Evolutionary conservation across 2,329 filamentous ascomycete species (phyloP), one percentile per base, ranked within the genome.

Genomic region (Aspergillus sp.): DNA sequence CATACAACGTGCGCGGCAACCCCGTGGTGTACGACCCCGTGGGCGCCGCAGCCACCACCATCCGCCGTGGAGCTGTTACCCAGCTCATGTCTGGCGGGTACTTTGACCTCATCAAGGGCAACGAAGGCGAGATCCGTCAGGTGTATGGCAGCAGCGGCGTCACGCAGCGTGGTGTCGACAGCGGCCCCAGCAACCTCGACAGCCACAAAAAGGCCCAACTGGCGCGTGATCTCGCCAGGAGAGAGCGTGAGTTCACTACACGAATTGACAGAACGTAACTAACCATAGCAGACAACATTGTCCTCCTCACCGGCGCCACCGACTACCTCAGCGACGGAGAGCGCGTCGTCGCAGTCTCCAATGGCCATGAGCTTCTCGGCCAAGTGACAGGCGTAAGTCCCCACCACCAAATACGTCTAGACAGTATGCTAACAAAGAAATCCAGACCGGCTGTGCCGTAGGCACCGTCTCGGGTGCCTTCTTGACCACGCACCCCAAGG

Each of bases 71-170:
- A 1, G 90, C 92, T 0, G 86, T 94, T 27, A 86, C 86, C 60
- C 83, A 83, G 2, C 85, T 98, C 39, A 82, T 97, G 70, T 80
- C 84, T 0, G 83, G 81, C 2, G 92, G 92, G 41, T 91, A 91
- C 74, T 90, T 96, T 69, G 87, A 91, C 74, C 82, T 97, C 44
- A 93, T 98, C 77, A 98, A 98, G 74, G 94, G 94, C 52, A 98
- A 98, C 76, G 91, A 96, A 73, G 87, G 89, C 57, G 95, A 98
- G 75, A 92, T 98, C 62, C 82, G 84, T 51, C 88, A 90, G 2
- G 87, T 94, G 0, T 85, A 84, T 41, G 89, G 89, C 44, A 80
- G 83, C 47, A 77, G 73, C 23, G 75, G 75, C 10, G 77, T 81
- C 2, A 85, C 87, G 64, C 94, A 97, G 76, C 87, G 89, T 47